Conservation (phyloP, 495 filamentous ascomycete genomes). For the Penicillium odoratum region DNA sequence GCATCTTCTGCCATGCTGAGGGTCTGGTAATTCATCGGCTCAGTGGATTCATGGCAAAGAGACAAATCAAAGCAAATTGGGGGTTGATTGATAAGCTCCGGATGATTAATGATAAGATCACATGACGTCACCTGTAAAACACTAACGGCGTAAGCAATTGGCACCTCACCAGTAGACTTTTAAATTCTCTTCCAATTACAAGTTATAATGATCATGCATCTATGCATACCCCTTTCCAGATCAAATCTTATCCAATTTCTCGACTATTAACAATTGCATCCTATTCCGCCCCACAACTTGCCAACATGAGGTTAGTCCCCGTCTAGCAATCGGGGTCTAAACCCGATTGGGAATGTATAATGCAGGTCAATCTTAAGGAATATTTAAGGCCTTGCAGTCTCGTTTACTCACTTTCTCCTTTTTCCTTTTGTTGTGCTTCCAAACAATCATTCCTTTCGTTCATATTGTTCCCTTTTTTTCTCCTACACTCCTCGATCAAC, state of each 20-base stretch:
- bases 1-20: constrained; percentile 36
- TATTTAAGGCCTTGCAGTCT: not conserved
- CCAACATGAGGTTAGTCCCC: constrained; percentile 6
- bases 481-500: too few species aligned
- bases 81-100: constrained; percentile 16
- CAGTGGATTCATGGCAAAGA: constrained; percentile 7
- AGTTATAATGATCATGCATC: too few species aligned
- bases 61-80: constrained; percentile 1
- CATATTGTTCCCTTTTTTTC: not conserved
- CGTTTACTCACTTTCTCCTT: not conserved
- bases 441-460: not conserved
- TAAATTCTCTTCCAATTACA: too few species aligned
- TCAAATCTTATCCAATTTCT: not conserved
- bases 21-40: constrained; percentile 41
- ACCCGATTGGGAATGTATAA: constrained; percentile 4
- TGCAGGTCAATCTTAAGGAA: not conserved
- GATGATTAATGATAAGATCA: constrained; percentile 26
- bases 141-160: not conserved
- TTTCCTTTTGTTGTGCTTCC: not conserved
- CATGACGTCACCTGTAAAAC: constrained; percentile 20
- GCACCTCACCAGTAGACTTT: too few species aligned
- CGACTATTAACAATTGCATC: not conserved
- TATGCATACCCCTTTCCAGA: too few species aligned
- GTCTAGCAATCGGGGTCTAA: constrained; percentile 12
- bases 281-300: not conserved